Percentiles rank a stretch among this genome's conserved stretches.
Evolutionary conservation across 371 early-diverging fungal genomes (phyloP).

Genomic region (Dinochytrium kinnereticum): DNA sequence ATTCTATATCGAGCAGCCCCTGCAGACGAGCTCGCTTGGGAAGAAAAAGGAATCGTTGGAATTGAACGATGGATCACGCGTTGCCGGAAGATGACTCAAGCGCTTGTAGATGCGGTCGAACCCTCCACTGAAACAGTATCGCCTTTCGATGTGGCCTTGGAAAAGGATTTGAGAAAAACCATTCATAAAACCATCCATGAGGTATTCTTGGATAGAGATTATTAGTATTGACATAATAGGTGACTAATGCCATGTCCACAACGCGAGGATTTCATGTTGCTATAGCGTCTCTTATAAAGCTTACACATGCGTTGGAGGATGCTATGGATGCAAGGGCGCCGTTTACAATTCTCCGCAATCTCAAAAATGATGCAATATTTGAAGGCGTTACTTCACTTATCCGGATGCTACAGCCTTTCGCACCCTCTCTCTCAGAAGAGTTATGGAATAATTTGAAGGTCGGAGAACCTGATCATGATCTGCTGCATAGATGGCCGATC

Average conservation of each 20-base stretch:
- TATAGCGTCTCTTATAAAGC: slow-evolving; percentile 80
- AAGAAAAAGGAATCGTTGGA: slow-evolving; percentile 86
- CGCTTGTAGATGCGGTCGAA: not conserved
- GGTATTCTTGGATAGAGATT: slow-evolving; percentile 51
- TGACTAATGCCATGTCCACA: slow-evolving; percentile 63
- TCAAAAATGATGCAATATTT: slow-evolving; percentile 10
- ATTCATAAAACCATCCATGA: slow-evolving; percentile 18
- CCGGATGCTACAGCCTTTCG: slow-evolving; percentile 40
- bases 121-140: not conserved
- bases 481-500: slow-evolving; percentile 27
- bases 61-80: slow-evolving; percentile 83
- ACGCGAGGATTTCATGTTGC: slow-evolving; percentile 79
- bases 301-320: slow-evolving; percentile 55
- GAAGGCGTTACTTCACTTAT: slow-evolving; percentile 20
- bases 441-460: slow-evolving; percentile 25
- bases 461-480: not conserved
- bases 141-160: not conserved
- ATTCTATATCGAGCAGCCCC: slow-evolving; percentile 92
- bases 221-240: slow-evolving; percentile 41
- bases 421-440: slow-evolving; percentile 36
- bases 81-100: slow-evolving; percentile 32
- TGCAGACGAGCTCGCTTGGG: slow-evolving; percentile 89
- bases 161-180: slow-evolving; percentile 17
- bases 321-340: not conserved
- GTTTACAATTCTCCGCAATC: not conserved